Conservation (phyloP, 2,329 filamentous ascomycete species). For the Cadophora luteo-olivacea region DNA sequence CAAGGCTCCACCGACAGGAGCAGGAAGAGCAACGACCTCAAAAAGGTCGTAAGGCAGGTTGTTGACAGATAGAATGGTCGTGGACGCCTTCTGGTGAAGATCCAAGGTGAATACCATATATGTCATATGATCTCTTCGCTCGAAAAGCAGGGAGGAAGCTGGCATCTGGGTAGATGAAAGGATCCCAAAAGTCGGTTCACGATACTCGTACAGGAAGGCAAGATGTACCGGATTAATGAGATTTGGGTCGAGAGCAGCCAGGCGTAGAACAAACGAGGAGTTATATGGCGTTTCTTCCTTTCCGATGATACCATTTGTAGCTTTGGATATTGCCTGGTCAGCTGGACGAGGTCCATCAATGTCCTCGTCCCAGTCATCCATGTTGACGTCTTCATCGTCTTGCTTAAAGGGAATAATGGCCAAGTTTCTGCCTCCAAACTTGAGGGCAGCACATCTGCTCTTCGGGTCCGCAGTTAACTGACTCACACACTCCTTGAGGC, state of each 20-base stretch:
- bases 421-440: conserved; percentile 86
- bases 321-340: conserved; percentile 49
- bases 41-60: conserved; percentile 88
- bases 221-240: conserved; percentile 90
- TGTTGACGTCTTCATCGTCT: conserved; percentile 83
- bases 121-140: conserved; percentile 82
- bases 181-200: conserved; percentile 96
- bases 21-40: conserved; percentile 80
- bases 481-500: conserved; percentile 77
- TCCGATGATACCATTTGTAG: conserved; percentile 36
- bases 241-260: conserved; percentile 86
- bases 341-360: conserved; percentile 71
- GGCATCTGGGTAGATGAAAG: conserved; percentile 78
- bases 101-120: conserved; percentile 97
- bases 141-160: conserved; percentile 74
- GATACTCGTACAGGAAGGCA: conserved; percentile 93
- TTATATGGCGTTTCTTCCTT: conserved; percentile 73
- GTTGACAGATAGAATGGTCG: conserved; percentile 85
- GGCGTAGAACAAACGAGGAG: conserved; percentile 89
- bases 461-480: conserved; percentile 88
- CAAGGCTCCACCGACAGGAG: conserved; percentile 87
- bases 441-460: conserved; percentile 91
- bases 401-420: conserved; percentile 95
- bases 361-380: conserved; percentile 89
- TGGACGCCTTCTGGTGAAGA: conserved; percentile 90